Evolutionary conservation across 139 green algal species (phyloP).

Genomic region (Chlorella sp.): DNA sequence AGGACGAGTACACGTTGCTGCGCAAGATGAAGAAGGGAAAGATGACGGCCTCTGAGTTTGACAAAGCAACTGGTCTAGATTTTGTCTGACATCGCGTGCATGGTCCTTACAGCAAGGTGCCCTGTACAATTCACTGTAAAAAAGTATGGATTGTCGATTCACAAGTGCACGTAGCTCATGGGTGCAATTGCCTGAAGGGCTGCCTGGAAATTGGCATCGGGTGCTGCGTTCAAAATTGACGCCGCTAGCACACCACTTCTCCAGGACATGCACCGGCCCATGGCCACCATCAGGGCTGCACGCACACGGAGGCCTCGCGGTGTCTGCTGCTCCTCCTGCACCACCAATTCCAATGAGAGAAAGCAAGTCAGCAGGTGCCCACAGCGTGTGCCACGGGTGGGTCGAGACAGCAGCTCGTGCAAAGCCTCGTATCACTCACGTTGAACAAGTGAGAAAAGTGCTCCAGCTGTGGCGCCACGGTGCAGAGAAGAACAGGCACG

Average conservation of each 20-base stretch:
- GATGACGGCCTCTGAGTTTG: conserved; percentile 39
- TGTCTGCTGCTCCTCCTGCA: neutral
- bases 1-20: conserved; percentile 80
- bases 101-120: neutral
- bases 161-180: neutral
- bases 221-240: neutral
- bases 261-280: conserved; percentile 5
- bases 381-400: neutral
- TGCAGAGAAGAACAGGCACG: neutral
- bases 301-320: neutral
- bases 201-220: neutral
- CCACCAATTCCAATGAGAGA: neutral
- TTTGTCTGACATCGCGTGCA: neutral
- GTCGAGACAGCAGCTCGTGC: neutral
- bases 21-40: conserved; percentile 80
- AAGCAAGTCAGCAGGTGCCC: neutral
- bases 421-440: neutral
- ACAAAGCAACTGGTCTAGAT: neutral
- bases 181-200: neutral
- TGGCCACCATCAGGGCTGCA: neutral
- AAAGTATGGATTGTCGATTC: neutral
- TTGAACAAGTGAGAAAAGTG: neutral
- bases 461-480: neutral
- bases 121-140: neutral
- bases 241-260: neutral